Evolutionary conservation across 257 asterid species (phyloP).

Genomic region (Solanum dulcamara): DNA sequence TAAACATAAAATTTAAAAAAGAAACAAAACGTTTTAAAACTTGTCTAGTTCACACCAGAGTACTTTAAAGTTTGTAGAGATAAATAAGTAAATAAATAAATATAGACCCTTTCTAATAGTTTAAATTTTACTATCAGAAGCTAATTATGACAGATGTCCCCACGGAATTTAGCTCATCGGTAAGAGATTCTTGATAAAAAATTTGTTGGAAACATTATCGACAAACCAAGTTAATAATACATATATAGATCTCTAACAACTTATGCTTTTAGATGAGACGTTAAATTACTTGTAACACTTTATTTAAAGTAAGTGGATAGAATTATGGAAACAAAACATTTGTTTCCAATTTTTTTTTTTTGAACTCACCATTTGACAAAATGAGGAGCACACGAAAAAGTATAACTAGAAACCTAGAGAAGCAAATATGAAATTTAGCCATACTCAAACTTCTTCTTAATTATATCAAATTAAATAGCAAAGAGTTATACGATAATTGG

Average conservation of each 20-base stretch:
- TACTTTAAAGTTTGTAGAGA: background rate
- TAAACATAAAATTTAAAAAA: background rate
- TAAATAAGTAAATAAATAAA: no score
- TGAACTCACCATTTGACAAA: background rate
- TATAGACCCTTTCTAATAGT: no score
- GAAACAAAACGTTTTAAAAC: background rate
- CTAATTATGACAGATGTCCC: background rate
- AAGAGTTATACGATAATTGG: background rate
- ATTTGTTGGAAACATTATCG: no score
- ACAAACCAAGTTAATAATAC: no score
- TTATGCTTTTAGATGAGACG: background rate
- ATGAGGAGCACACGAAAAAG: background rate
- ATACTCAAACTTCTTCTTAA: background rate
- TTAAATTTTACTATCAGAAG: background rate
- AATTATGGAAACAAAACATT: no score
- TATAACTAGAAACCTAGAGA: background rate
- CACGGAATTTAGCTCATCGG: background rate
- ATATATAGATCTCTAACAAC: no score
- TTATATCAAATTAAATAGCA: background rate
- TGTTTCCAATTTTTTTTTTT: no score
- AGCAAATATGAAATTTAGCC: background rate
- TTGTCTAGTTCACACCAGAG: background rate
- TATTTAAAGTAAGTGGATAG: no score
- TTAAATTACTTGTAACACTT: no score
- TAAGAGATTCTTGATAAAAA: no score